A percentile compares a stretch with the other conserved stretches of the same genome.
Conservation (phyloP, 2,329 filamentous ascomycete genomes). For the Penicillium sp. region DNA sequence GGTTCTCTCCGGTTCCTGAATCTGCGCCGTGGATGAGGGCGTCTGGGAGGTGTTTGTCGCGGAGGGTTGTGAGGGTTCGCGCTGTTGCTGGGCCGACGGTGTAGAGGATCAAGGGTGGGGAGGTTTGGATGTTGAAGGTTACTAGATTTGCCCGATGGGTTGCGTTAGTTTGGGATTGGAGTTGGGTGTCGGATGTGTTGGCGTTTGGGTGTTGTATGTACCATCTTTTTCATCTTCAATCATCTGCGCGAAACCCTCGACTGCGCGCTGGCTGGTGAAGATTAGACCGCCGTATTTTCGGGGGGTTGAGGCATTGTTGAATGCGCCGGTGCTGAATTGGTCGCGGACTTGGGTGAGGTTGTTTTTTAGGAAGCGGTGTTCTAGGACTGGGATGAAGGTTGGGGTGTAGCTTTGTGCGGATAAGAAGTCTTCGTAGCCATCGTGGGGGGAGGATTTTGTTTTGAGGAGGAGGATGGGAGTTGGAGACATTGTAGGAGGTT, state of each 20-base stretch:
- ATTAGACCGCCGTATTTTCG: conserved; percentile 49
- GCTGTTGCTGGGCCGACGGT: conserved; percentile 54
- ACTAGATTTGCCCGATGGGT: neutral
- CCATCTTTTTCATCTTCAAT: conserved; percentile 32
- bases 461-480: conserved; percentile 47
- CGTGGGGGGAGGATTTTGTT: conserved; percentile 47
- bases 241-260: conserved; percentile 46
- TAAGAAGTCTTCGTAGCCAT: conserved; percentile 49
- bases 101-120: conserved; percentile 39
- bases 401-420: conserved; percentile 34
- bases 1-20: conserved; percentile 78
- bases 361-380: conserved; percentile 42
- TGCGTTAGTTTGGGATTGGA: neutral
- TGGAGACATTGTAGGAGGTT: conserved; percentile 20
- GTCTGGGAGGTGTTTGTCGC: conserved; percentile 44
- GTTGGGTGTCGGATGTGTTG: neutral
- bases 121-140: conserved; percentile 23
- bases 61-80: conserved; percentile 63
- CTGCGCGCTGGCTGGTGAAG: conserved; percentile 52
- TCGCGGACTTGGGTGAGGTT: conserved; percentile 39
- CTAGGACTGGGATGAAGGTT: conserved; percentile 49
- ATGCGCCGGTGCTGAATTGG: conserved; percentile 37
- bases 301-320: conserved; percentile 11
- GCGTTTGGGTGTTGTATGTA: conserved; percentile 18
- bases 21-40: conserved; percentile 73